These are phyloP conservation scores for Leishmania guyanensis DNA, from an alignment of 208 protist genomes.

Conservation along the genomic window DNA sequence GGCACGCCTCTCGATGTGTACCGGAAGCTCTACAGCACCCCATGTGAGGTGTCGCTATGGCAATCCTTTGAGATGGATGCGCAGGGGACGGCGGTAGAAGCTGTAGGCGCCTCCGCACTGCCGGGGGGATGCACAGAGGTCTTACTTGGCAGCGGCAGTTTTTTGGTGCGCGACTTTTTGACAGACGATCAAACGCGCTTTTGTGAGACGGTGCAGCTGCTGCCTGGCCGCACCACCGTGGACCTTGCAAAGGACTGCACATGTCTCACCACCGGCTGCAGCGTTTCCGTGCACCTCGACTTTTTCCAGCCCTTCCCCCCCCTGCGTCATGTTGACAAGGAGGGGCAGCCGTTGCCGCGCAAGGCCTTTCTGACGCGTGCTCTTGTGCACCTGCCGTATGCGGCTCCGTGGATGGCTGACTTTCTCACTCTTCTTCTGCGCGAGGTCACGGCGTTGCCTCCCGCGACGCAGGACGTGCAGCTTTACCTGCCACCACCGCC, in stretches of 20 bases:
- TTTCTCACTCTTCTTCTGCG: constrained; percentile 55
- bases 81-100: not conserved
- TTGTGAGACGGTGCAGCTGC: constrained; percentile 40
- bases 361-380: constrained; percentile 64
- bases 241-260: constrained; percentile 23
- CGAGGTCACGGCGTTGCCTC: constrained; percentile 27
- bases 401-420: constrained; percentile 42
- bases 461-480: constrained; percentile 36
- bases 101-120: not conserved
- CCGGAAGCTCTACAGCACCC: constrained; percentile 19
- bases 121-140: constrained; percentile 9
- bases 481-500: constrained; percentile 36
- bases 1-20: constrained; percentile 40
- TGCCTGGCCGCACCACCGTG: constrained; percentile 32
- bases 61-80: constrained; percentile 27
- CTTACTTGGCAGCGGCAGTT: constrained; percentile 49
- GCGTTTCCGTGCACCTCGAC: constrained; percentile 56
- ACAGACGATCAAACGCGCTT: constrained; percentile 51
- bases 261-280: constrained; percentile 56
- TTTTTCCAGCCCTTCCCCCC: constrained; percentile 60
- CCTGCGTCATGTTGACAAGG: constrained; percentile 60
- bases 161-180: constrained; percentile 57
- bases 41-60: constrained; percentile 36
- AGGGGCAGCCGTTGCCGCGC: constrained; percentile 29
- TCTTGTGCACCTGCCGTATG: constrained; percentile 74